phyloP scores from a whole-genome alignment of 805 yeast species.

The Lachancea meyersii region DNA sequence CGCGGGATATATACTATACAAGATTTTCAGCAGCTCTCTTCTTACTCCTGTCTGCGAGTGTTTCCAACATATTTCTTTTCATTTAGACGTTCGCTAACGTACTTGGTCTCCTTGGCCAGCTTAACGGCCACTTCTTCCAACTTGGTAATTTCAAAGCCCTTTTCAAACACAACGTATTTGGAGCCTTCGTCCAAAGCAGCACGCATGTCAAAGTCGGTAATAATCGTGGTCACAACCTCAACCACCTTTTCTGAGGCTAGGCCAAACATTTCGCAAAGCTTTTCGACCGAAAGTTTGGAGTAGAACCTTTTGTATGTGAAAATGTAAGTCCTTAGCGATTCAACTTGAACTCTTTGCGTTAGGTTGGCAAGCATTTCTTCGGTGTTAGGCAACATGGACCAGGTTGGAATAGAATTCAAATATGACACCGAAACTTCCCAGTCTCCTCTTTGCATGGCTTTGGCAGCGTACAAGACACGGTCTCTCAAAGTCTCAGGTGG shows the following conservation, averaged over 20 bases:
- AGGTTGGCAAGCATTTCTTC: conserved; percentile 66
- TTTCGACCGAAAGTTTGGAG: conserved; percentile 62
- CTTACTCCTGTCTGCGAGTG: conserved; percentile 8
- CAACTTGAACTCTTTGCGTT: conserved; percentile 72
- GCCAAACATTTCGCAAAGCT: conserved; percentile 62
- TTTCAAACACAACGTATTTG: conserved; percentile 57
- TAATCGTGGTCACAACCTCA: conserved; percentile 66
- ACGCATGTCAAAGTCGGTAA: conserved; percentile 67
- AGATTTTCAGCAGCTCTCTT: neutral
- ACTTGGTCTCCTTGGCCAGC: conserved; percentile 41
- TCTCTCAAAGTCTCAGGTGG: conserved; percentile 97
- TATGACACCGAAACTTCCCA: conserved; percentile 75
- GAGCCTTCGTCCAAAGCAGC: conserved; percentile 66
- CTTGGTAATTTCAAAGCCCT: conserved; percentile 73
- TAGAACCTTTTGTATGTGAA: conserved; percentile 76
- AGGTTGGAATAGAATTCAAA: conserved; percentile 55
- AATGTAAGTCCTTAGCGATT: conserved; percentile 88
- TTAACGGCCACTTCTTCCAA: conserved; percentile 83
- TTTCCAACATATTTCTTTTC: conserved; percentile 9
- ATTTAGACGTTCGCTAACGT: conserved; percentile 29
- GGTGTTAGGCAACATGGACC: conserved; percentile 73
- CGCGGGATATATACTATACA: conserved; percentile 9
- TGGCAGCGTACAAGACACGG: conserved; percentile 86
- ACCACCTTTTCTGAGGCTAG: conserved; percentile 50
- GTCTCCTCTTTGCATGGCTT: conserved; percentile 79